phyloP scores from a whole-genome alignment of 1,284 basidiomycete species.

The Ustilago sp. region DNA sequence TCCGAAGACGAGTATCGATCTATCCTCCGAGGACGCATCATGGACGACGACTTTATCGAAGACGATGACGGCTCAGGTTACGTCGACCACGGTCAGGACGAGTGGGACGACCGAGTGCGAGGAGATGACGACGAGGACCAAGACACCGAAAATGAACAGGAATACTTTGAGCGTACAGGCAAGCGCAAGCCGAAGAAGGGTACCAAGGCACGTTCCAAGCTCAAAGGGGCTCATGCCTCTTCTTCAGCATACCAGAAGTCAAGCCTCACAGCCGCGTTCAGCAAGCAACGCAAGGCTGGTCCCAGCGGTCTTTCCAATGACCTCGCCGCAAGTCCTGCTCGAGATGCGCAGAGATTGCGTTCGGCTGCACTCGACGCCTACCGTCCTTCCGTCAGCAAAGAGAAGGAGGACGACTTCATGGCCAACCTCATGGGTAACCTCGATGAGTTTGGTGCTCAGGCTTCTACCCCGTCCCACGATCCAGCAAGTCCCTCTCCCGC shows the following conservation, averaged over 20 bases:
- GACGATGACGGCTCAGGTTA: conserved; percentile 94
- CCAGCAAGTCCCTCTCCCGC: conserved; percentile 44
- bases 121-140: conserved; percentile 71
- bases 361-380: conserved; percentile 46
- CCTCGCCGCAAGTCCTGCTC: conserved; percentile 27
- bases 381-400: conserved; percentile 54
- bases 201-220: conserved; percentile 45
- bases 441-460: conserved; percentile 41
- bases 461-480: conserved; percentile 43
- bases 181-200: conserved; percentile 64
- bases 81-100: conserved; percentile 95
- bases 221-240: conserved; percentile 15
- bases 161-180: conserved; percentile 67
- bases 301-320: conserved; percentile 19
- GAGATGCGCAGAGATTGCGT: conserved; percentile 36
- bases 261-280: conserved; percentile 45
- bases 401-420: conserved; percentile 69
- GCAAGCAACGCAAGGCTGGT: conserved; percentile 37
- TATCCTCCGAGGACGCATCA: conserved; percentile 86
- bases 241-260: conserved; percentile 39
- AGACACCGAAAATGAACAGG: conserved; percentile 64
- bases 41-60: conserved; percentile 87
- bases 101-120: conserved; percentile 74
- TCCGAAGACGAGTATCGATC: conserved; percentile 89
- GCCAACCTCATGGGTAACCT: conserved; percentile 63